These are phyloP conservation scores for Pythium periplocum DNA, from an alignment of 352 stramenopile species.

Conservation along the genomic window DNA sequence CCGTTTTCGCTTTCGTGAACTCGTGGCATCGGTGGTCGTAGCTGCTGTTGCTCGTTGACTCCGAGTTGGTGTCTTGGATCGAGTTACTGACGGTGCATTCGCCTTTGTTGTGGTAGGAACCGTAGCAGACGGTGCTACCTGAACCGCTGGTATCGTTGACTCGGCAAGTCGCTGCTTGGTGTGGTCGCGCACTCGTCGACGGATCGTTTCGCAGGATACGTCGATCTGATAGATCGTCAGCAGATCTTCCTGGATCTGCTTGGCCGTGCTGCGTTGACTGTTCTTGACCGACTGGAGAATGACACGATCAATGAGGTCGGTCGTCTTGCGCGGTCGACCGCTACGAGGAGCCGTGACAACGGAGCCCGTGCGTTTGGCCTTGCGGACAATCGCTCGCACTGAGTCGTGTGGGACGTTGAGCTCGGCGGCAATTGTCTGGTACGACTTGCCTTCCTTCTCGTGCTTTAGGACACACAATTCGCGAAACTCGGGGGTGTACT, in stretches of 20 bases:
- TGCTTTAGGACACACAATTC: slow-evolving; percentile 50
- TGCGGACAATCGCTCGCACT: slow-evolving; percentile 60
- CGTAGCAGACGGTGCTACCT: neutral
- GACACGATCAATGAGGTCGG: slow-evolving; percentile 53
- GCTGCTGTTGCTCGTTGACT: neutral
- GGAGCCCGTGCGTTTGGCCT: slow-evolving; percentile 52
- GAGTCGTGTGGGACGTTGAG: slow-evolving; percentile 51
- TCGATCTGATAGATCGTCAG: slow-evolving; percentile 49
- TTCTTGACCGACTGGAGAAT: slow-evolving; percentile 56
- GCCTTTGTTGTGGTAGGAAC: too few species aligned
- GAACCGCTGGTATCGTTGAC: too few species aligned
- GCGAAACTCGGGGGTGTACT: slow-evolving; percentile 55
- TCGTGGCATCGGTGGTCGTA: neutral
- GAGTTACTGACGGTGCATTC: neutral
- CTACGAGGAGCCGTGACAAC: slow-evolving; percentile 47
- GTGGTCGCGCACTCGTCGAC: slow-evolving; percentile 48
- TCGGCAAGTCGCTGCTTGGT: slow-evolving; percentile 24
- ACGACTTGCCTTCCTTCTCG: slow-evolving; percentile 44
- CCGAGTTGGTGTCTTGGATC: neutral
- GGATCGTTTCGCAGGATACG: slow-evolving; percentile 55
- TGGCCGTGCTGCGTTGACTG: slow-evolving; percentile 48
- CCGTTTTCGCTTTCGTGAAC: slow-evolving; percentile 27
- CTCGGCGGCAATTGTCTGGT: slow-evolving; percentile 46
- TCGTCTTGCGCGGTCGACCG: slow-evolving; percentile 63
- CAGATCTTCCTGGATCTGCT: slow-evolving; percentile 60